A percentile compares a stretch with the other conserved stretches of the same genome.
phyloP scores from a whole-genome alignment of 176 grass and related monocot genomes.

The Carex littledalei region DNA sequence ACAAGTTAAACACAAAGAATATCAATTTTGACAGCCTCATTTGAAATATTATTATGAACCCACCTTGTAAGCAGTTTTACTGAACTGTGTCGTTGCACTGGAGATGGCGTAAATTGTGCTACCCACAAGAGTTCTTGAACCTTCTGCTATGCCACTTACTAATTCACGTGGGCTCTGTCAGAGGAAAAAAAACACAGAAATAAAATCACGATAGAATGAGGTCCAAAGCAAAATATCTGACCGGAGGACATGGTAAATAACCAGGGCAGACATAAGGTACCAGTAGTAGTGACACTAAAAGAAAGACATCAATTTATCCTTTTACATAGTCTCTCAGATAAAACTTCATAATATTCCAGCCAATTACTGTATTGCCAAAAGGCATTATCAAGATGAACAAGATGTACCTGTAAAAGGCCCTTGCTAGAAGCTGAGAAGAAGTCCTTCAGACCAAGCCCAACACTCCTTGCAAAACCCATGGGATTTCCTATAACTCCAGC shows the following conservation, averaged over 20 bases:
- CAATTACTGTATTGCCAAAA: neutral
- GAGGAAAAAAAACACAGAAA: conserved; percentile 15
- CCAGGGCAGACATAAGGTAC: neutral
- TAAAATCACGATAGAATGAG: neutral
- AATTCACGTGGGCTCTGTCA: conserved; percentile 51
- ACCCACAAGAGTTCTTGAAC: conserved; percentile 86
- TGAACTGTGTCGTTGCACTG: conserved; percentile 89
- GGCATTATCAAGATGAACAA: neutral
- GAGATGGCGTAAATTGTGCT: conserved; percentile 92
- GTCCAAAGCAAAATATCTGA: neutral
- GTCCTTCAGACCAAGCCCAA: conserved; percentile 90
- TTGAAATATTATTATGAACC: conserved; percentile 8
- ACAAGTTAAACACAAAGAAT: neutral
- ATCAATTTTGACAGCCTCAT: neutral
- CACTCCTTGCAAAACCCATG: conserved; percentile 97
- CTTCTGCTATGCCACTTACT: conserved; percentile 76
- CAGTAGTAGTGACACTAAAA: neutral
- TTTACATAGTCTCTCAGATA: conserved; percentile 22
- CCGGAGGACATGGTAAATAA: neutral
- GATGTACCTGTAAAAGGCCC: conserved; percentile 68
- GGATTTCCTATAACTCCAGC: conserved; percentile 97
- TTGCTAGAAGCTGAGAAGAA: conserved; percentile 83
- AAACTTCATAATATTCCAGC: conserved; percentile 19
- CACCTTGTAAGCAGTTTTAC: conserved; percentile 98
- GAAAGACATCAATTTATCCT: neutral